A percentile compares a stretch with the other conserved stretches of the same genome.
Conservation (phyloP, 1,284 basidiomycete genomes). For the Mixia osmundae region DNA sequence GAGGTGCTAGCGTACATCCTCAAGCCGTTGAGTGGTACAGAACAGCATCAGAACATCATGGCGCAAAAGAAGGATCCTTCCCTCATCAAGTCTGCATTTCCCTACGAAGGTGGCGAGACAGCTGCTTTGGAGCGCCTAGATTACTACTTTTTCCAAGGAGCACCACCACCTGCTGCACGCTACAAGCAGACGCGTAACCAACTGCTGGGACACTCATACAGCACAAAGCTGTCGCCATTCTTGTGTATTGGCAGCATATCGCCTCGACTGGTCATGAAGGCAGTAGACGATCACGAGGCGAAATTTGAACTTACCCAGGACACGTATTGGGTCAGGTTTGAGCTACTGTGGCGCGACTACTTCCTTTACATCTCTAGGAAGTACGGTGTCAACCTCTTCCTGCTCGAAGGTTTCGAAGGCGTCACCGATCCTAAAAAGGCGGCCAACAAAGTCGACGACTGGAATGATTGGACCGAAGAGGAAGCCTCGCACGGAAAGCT, state of each 20-base stretch:
- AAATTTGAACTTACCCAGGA: slow-evolving; percentile 23
- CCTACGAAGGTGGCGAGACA: slow-evolving; percentile 26
- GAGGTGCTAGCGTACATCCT: slow-evolving; percentile 15
- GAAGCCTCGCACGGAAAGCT: slow-evolving; percentile 16
- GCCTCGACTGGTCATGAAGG: slow-evolving; percentile 25
- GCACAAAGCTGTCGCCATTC: slow-evolving; percentile 32
- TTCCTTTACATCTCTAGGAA: slow-evolving; percentile 27
- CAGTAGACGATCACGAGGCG: slow-evolving; percentile 22
- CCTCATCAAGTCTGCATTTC: slow-evolving; percentile 23
- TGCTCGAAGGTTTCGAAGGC: slow-evolving; percentile 26
- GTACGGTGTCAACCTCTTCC: slow-evolving; percentile 24
- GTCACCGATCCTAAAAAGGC: slow-evolving; percentile 25
- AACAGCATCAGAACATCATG: slow-evolving; percentile 17
- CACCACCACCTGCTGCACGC: slow-evolving; percentile 21
- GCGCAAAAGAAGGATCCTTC: slow-evolving; percentile 3
- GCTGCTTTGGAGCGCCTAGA: slow-evolving; percentile 23
- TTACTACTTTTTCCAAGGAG: slow-evolving; percentile 23
- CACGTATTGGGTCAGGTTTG: slow-evolving; percentile 29
- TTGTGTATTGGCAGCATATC: slow-evolving; percentile 29
- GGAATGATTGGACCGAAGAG: slow-evolving; percentile 17
- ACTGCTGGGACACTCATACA: slow-evolving; percentile 30
- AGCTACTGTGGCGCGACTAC: slow-evolving; percentile 33
- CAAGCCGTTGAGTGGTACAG: slow-evolving; percentile 16
- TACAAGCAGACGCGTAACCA: slow-evolving; percentile 35
- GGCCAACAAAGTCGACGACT: slow-evolving; percentile 19